Base-by-base conservation (phyloP, 2,329 filamentous ascomycete species). In the Monosporascus ibericus region DNA sequence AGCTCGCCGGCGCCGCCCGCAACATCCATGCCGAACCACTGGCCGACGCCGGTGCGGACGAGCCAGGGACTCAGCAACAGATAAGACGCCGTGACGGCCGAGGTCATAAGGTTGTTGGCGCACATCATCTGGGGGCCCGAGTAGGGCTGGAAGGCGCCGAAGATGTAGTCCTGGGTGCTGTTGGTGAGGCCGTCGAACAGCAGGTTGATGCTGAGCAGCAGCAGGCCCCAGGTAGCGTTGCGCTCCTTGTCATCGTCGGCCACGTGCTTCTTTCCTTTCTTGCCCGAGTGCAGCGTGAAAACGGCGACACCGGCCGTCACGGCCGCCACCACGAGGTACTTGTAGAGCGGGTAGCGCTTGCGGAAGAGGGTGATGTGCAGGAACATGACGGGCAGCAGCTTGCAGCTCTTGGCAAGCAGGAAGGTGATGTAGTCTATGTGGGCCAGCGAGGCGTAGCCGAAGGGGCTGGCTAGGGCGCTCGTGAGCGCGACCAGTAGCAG, bases 51-150 rank as follows among this genome's bases (percentile, higher is more conserved):
- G 1, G 84, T 90, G 52, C 79, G 75, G 0, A 87, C 87, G n/a
- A 96, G 70, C 74, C 86, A 90, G 0, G 94, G 94, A 62, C 85
- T 88, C 20, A 91, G 65, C 18, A 92, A 58, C 44, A 99, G 82
- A 65, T 95, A 97, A 0, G 74, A 66, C 20, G 81, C 77, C 3
- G 92, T 97, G 52, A 97, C 76, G 47, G 84, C 66, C 3, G 91
- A 92, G 62, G 83, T 87, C 70, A 97, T 87, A 52, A 96, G 75
- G 68, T 97, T 99, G 72, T 96, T 90, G 39, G 92, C 92, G 68
- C 92, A 95, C 94, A 99, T 99, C 94, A 99, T 99, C 79, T 99
- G 94, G 54, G 92, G 91, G 9, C 94, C 94, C 3, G 84, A 83
- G 68, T 94, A 96, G 15, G 86, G 85, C 58, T 83, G 84, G 72